phyloP scores from a whole-genome alignment of 75 land plant genomes.

The Selaginella moellendorffii region DNA sequence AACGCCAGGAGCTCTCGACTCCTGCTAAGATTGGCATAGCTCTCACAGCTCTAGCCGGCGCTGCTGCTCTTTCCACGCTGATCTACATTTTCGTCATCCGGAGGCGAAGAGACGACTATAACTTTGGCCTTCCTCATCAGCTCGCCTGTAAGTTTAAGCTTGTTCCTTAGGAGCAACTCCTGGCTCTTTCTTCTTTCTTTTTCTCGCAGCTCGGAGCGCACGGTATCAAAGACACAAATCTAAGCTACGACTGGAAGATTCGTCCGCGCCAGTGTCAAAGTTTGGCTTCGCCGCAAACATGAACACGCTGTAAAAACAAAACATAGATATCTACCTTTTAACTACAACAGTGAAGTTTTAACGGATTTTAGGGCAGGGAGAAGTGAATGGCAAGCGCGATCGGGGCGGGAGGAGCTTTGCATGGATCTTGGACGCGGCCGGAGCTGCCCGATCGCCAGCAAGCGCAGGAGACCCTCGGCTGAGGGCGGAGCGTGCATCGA shows the following conservation, averaged over 20 bases:
- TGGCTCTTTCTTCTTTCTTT: background rate
- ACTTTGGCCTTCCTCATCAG: constrained; percentile 55
- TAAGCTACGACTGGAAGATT: background rate
- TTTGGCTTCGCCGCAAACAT: background rate
- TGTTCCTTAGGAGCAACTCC: background rate
- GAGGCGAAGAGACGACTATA: constrained; percentile 62
- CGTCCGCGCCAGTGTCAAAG: background rate
- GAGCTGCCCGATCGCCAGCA: too few species aligned
- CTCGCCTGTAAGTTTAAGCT: constrained; percentile 51
- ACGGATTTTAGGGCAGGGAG: too few species aligned
- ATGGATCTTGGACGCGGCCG: too few species aligned
- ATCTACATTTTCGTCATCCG: constrained; percentile 33
- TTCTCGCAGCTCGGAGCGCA: background rate
- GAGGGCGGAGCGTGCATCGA: too few species aligned
- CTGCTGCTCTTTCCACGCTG: constrained; percentile 20
- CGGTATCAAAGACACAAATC: constrained; percentile 10
- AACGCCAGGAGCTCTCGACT: constrained; percentile 38
- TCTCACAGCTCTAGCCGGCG: constrained; percentile 22
- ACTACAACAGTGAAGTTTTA: too few species aligned
- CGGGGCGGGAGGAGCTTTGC: too few species aligned
- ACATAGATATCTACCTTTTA: too few species aligned
- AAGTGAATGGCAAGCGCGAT: too few species aligned
- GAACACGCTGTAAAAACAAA: background rate
- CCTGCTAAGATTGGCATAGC: constrained; percentile 64
- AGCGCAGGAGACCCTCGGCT: too few species aligned